A percentile compares a stretch with the other conserved stretches of the same genome.
Evolutionary conservation across 768 basidiomycete genomes (phyloP).

Genomic region (Naganishia randhawae): DNA sequence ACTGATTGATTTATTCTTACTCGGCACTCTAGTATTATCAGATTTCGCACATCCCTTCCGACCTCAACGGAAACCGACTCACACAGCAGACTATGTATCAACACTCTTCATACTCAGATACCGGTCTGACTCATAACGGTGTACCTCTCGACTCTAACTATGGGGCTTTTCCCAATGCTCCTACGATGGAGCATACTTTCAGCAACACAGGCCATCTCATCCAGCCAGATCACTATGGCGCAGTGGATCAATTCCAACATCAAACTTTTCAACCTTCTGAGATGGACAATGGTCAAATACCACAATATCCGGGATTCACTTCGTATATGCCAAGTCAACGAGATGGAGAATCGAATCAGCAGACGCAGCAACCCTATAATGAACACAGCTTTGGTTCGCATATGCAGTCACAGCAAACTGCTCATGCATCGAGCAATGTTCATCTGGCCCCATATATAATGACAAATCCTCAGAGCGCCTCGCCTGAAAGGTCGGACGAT

Average conservation of each 20-base stretch:
- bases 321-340: slow-evolving; percentile 3
- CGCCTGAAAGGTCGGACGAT: slow-evolving; percentile 4
- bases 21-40: slow-evolving; percentile 10
- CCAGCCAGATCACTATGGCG: neutral
- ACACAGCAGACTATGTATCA: slow-evolving; percentile 6
- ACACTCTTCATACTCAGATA: neutral
- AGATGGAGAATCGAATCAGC: neutral
- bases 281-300: neutral
- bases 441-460: neutral
- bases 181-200: neutral
- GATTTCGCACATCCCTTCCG: neutral
- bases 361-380: neutral
- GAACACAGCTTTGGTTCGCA: neutral
- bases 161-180: neutral
- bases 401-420: neutral
- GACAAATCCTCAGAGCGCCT: neutral
- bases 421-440: neutral
- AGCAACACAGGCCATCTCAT: neutral
- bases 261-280: neutral
- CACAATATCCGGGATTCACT: neutral
- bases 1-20: neutral
- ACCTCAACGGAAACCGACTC: no score
- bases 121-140: neutral
- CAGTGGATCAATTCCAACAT: neutral
- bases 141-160: neutral